A percentile compares a stretch with the other conserved stretches of the same genome.
Evolutionary conservation across 768 basidiomycete species (phyloP).

Genomic region (Tylopilus balloui): DNA sequence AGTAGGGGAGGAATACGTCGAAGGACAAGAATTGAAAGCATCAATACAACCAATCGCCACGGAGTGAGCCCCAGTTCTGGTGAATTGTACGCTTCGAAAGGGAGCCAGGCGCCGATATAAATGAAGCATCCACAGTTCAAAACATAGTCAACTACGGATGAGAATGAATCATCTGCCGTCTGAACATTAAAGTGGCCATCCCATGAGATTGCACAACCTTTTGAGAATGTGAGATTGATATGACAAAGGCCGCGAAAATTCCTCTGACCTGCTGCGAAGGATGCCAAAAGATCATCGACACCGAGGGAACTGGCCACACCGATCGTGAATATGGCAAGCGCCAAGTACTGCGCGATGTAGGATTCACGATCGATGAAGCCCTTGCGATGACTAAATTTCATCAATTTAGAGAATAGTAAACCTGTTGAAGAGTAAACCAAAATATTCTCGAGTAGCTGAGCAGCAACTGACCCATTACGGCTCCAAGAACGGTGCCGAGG

Average conservation of each 20-base stretch:
- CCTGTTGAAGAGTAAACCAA: slow-evolving; percentile 38
- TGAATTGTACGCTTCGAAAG: slow-evolving; percentile 54
- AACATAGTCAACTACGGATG: slow-evolving; percentile 86
- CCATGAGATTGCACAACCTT: slow-evolving; percentile 88
- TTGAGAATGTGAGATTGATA: not conserved
- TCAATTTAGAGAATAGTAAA: slow-evolving; percentile 60
- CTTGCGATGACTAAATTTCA: slow-evolving; percentile 62
- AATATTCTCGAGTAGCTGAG: not conserved
- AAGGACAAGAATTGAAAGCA: slow-evolving; percentile 63
- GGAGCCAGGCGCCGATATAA: slow-evolving; percentile 86
- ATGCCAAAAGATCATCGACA: slow-evolving; percentile 83
- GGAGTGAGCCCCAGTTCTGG: slow-evolving; percentile 58
- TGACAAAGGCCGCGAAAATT: not conserved
- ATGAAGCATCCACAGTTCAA: slow-evolving; percentile 78
- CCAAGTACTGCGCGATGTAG: slow-evolving; percentile 80
- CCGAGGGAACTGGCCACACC: slow-evolving; percentile 81
- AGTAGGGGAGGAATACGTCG: slow-evolving; percentile 81
- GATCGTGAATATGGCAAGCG: slow-evolving; percentile 65
- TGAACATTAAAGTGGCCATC: slow-evolving; percentile 79
- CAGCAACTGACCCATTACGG: slow-evolving; percentile 40
- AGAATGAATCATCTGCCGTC: slow-evolving; percentile 82
- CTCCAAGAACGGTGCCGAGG: slow-evolving; percentile 67
- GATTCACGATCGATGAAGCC: slow-evolving; percentile 77
- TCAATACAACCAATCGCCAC: slow-evolving; percentile 67
- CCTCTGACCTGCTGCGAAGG: slow-evolving; percentile 73